Base-by-base conservation (phyloP, 495 filamentous ascomycete species). In the Neurospora sp. region DNA sequence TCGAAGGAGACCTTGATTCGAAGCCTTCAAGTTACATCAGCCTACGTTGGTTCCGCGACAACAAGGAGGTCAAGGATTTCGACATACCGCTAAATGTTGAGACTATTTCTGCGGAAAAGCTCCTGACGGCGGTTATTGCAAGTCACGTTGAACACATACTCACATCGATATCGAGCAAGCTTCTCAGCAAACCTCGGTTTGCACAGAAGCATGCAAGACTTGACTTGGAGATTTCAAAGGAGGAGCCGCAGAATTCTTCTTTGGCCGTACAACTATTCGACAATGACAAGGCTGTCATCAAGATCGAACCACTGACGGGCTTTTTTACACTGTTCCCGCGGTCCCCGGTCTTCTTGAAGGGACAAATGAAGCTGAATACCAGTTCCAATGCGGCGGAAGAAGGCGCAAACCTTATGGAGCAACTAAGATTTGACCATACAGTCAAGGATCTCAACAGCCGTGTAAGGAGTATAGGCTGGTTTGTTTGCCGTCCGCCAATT, bases 11-110 rank as follows among this genome's bases (percentile, higher is more conserved):
- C 42, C 73, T 71, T 41, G 81, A 80, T 69, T 79, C 72, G 42
- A 84, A 78, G 73, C 77, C 76, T 65, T 79, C 82, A 61, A 89
- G 80, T 70, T 79, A 77, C 68, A 79, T 98, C 38, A 87, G 82
- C 20, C 78, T 96, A 53, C 89, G 93, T 71, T 98, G 96, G 96
- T 93, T 97, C 77, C 89, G 94, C 48, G 90, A 93, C 74, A 89
- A 89, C 20, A 88, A 90, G 69, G 91, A 95, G 76, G 87, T 93
- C 61, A 86, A 87, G 73, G 89, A 90, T 73, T 80, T 83, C 38
- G 81, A 87, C 35, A 86, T 98, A 59, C 78, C 86, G 1, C 85
- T 97, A 48, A 85, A 97, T 78, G 79, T 86, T 40, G 83, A 85
- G 37, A 82, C 84, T 7, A 86, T 98, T 20, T 94, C 91, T 0